phyloP scores from a whole-genome alignment of 2,329 filamentous ascomycete species.

The Scytalidium lignicola region DNA sequence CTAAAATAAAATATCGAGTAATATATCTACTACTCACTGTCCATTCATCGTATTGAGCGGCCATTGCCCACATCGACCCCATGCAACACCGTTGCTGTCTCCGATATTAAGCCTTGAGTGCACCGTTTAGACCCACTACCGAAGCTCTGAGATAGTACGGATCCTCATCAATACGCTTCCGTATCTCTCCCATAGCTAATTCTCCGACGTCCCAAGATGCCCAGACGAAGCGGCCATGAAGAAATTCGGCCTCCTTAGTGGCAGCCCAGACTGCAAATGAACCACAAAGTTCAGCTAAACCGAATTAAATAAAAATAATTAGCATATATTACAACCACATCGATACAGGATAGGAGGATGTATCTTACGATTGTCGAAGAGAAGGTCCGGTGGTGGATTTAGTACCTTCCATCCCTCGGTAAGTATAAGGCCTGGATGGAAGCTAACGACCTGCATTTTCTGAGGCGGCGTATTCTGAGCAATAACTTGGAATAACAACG shows the following conservation, averaged over 20 bases:
- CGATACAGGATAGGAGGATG: not conserved
- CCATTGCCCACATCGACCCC: too few relatives aligned
- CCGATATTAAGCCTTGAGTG: too few relatives aligned
- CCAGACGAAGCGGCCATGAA: slow-evolving; percentile 12
- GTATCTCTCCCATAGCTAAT: slow-evolving; percentile 10
- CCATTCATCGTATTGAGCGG: too few relatives aligned
- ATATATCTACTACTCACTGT: too few relatives aligned
- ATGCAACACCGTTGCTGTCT: too few relatives aligned
- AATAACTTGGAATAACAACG: not conserved
- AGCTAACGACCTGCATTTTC: slow-evolving; percentile 34
- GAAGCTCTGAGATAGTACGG: not conserved
- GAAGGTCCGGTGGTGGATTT: not conserved
- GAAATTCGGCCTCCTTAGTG: slow-evolving; percentile 5
- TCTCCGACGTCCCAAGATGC: slow-evolving; percentile 11
- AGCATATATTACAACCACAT: not conserved
- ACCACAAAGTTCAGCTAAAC: slow-evolving; percentile 1
- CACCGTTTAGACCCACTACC: not conserved
- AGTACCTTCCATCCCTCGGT: slow-evolving; percentile 20
- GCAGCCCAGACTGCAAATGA: slow-evolving; percentile 8
- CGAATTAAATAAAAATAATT: not conserved
- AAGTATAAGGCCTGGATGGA: slow-evolving; percentile 35
- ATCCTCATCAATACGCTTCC: slow-evolving; percentile 2
- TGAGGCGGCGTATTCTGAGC: slow-evolving; percentile 14
- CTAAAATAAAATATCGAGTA: too few relatives aligned
- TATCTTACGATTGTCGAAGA: not conserved